A percentile compares a stretch with the other conserved stretches of the same genome.
Conservation (phyloP, 2,329 filamentous ascomycete genomes). For the Alternaria incomplexa region DNA sequence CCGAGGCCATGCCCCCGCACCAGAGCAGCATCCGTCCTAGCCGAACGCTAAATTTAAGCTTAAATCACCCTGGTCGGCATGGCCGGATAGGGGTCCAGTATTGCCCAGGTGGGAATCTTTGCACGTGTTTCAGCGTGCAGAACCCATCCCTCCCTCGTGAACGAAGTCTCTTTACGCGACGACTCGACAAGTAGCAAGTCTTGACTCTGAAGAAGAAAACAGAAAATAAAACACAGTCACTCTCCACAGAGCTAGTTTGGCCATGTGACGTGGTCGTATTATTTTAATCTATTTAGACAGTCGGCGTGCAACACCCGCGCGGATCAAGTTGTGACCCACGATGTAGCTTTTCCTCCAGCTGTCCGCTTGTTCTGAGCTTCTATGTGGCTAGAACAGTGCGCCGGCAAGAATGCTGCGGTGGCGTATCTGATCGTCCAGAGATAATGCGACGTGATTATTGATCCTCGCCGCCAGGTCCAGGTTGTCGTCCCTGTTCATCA, state of each 20-base stretch:
- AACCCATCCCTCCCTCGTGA: neutral
- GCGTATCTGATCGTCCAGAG: neutral
- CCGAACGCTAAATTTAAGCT: conserved; percentile 24
- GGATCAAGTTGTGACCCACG: neutral
- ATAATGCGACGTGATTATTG: conserved; percentile 9
- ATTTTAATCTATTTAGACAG: conserved; percentile 14
- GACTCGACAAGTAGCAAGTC: neutral
- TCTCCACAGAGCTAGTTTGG: neutral
- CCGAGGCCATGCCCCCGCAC: conserved; percentile 15
- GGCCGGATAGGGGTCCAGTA: conserved; percentile 1
- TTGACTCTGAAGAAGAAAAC: neutral
- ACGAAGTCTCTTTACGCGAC: neutral
- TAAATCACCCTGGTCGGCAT: conserved; percentile 18
- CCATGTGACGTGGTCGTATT: conserved; percentile 1
- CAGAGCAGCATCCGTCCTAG: conserved; percentile 10
- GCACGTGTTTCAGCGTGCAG: neutral
- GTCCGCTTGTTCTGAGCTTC: neutral
- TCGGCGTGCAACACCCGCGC: conserved; percentile 1
- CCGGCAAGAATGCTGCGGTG: neutral
- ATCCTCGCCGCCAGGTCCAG: conserved; percentile 31
- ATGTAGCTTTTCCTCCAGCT: neutral
- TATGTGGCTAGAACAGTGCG: neutral
- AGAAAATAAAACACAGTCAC: neutral
- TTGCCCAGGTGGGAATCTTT: neutral
- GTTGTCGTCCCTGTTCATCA: conserved; percentile 34